Conservation (phyloP, 306 rosid species). For the Cucurbita ficifolia region DNA sequence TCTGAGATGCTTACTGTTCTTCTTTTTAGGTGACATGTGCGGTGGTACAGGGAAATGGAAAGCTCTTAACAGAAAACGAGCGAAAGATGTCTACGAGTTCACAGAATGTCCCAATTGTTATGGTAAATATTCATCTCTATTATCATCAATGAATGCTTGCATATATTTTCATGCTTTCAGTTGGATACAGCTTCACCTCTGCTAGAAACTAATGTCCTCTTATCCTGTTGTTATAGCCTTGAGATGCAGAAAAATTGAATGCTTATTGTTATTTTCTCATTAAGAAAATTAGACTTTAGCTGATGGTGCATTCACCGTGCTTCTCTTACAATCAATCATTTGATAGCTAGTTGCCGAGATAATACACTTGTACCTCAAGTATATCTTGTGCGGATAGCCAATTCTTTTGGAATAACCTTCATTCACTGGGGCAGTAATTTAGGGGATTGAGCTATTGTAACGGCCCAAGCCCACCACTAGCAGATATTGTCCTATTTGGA, state of each 20-base stretch:
- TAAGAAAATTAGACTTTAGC: background rate
- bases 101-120: slow-evolving; percentile 97
- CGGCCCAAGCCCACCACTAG: too few relatives aligned
- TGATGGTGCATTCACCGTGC: background rate
- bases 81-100: slow-evolving; percentile 82
- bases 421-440: background rate
- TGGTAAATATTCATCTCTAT: slow-evolving; percentile 30
- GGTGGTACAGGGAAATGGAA: slow-evolving; percentile 99
- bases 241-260: background rate
- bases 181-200: background rate
- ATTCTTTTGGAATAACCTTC: background rate
- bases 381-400: background rate
- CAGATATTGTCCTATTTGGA: too few relatives aligned
- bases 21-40: slow-evolving; percentile 85
- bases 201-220: background rate
- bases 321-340: background rate
- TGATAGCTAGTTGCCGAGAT: background rate
- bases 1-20: slow-evolving; percentile 20
- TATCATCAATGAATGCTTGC: background rate
- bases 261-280: background rate
- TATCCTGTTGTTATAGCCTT: background rate
- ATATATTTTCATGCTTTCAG: background rate
- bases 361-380: background rate
- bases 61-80: slow-evolving; percentile 91
- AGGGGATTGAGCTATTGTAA: background rate